Conservation (phyloP, 768 basidiomycete species). For the Pulveroboletus ravenelii region DNA sequence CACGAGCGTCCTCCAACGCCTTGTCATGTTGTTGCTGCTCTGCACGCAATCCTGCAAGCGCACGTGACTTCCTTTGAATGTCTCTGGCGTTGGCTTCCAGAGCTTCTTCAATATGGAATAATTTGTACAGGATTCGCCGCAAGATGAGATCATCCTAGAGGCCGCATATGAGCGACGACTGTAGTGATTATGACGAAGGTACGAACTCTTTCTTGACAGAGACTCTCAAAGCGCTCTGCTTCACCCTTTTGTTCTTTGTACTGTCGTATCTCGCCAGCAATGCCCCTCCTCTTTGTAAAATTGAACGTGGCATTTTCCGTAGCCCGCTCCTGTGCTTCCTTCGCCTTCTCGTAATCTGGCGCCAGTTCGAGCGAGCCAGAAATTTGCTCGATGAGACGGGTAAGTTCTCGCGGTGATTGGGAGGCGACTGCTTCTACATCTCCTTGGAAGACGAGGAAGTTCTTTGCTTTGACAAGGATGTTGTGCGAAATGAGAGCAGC, state of each 20-base stretch:
- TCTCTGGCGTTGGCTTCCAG: conserved; percentile 68
- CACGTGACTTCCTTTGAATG: conserved; percentile 70
- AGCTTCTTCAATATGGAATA: conserved; percentile 84
- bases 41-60: conserved; percentile 60
- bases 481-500: conserved; percentile 83
- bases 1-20: conserved; percentile 66
- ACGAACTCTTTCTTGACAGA: conserved; percentile 70
- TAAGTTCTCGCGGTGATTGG: conserved; percentile 86
- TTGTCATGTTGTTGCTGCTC: conserved; percentile 70
- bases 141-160: conserved; percentile 75
- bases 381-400: conserved; percentile 92
- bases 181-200: background rate
- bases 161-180: conserved; percentile 5
- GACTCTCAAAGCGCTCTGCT: conserved; percentile 78
- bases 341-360: conserved; percentile 83
- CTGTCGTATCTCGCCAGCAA: conserved; percentile 92
- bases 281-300: conserved; percentile 89
- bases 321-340: conserved; percentile 80
- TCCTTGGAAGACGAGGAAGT: conserved; percentile 98
- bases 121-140: conserved; percentile 76
- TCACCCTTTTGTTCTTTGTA: conserved; percentile 97
- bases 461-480: conserved; percentile 98
- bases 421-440: conserved; percentile 98
- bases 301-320: conserved; percentile 94
- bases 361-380: conserved; percentile 90